Base-by-base conservation (phyloP, 177 flowering plant genomes). In the Vitis hybrid region DNA sequence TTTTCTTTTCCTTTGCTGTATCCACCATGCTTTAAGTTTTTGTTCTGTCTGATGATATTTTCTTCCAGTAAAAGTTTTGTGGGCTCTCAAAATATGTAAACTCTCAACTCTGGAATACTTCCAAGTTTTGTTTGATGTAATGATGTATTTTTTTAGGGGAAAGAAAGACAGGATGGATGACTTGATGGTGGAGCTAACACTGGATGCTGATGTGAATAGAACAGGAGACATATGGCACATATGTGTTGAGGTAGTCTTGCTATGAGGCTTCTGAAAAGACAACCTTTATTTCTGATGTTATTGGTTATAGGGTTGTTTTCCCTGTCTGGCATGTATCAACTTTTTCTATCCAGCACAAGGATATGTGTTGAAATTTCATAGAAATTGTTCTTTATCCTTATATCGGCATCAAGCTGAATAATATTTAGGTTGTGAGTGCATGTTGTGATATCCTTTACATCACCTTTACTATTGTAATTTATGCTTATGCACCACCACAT, bases 201-300 rank as follows among this genome's bases (percentile, higher is more conserved):
- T 95, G 88, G 96, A 91, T 78, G 85, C 94, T 63, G 70, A 14
- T 27, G 71, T 73, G 50, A 93, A 95, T 58, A 90, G 74, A 81
- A 95, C 97, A 2, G 97, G 98, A 73, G 89, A 93, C 74, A 76
- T 87, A 79, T 95, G 99, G 99, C 99, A 95, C 80, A 87, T 93
- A 20, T 83, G 83, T 67, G 74, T 95, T 59, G 88, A 91, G 99
- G 98, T 95, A 74, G 56, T 69, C 46, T 53, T 61, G 41, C 24
- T 41, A 50, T 71, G 12, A 64, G 35, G 10, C 65, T 73, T 53
- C 58, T 20, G 4, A 46, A 24, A 53, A 32, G 17, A 21, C 14
- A 13, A 15, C 64, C 24, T 41, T 63, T 11, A 9, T 61, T 7
- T 32, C 6, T 21, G 32, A 11, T 20, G 3, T 56, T 24, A 51